Evolutionary conservation across 257 asterid genomes (phyloP).

Genomic region (Nicotiana undulata): DNA sequence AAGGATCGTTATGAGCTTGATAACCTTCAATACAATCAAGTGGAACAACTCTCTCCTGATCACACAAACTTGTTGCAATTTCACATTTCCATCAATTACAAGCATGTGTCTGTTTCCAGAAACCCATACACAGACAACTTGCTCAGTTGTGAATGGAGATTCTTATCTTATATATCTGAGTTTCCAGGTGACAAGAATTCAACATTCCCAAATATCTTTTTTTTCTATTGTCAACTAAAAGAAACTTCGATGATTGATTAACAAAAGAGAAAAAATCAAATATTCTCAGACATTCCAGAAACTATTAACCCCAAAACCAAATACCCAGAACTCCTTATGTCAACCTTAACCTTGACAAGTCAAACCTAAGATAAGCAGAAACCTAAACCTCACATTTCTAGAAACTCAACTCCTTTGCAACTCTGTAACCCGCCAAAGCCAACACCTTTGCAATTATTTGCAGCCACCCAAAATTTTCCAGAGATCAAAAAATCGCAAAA

Average conservation of each 20-base stretch:
- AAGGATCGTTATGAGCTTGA: background rate
- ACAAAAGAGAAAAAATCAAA: background rate
- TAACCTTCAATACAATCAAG: background rate
- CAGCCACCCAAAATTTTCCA: conserved; percentile 6
- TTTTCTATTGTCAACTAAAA: conserved; percentile 3
- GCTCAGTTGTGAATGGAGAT: background rate
- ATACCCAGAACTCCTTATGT: background rate
- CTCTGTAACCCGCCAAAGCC: conserved; percentile 11
- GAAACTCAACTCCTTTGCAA: conserved; percentile 5
- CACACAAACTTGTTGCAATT: background rate
- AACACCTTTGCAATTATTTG: background rate
- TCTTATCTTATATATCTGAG: background rate
- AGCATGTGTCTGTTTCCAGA: background rate
- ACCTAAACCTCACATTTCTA: conserved; percentile 9
- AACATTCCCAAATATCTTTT: background rate
- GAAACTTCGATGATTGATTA: background rate
- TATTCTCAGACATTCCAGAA: background rate
- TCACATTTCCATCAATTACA: conserved; percentile 1
- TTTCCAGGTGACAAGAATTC: background rate
- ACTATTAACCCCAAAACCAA: background rate
- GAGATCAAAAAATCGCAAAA: background rate
- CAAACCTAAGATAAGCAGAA: background rate
- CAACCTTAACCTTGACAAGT: background rate
- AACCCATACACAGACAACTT: background rate
- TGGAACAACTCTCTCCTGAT: background rate